Base-by-base conservation (phyloP, 2,329 filamentous ascomycete genomes). In the Blastomyces parvus region DNA sequence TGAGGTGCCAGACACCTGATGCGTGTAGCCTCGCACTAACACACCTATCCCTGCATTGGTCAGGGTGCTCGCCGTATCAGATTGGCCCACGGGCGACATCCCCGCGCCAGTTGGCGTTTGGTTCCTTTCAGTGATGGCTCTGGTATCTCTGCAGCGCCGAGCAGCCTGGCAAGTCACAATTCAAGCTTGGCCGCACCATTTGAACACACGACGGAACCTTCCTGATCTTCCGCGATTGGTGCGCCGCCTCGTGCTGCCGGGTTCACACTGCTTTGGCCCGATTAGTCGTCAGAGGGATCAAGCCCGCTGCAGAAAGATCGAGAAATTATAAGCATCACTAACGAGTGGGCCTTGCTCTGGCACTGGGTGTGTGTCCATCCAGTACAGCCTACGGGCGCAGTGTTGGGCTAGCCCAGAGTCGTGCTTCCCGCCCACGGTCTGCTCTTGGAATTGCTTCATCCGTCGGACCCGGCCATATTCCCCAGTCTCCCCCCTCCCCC, bases 211-310 rank as follows among this genome's bases (percentile, higher is more conserved):
- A 55, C 66, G 64, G 66, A 65, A 67, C 63, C 46, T 59, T 62
- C 56, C 44, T 62, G 64, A 62, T 62, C 60, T 64, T 65, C 66
- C 66, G 66, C 64, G 66, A 67, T 67, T 67, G 66, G 64, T 59
- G 56, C 62, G 48, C 59, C 59, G 52, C 62, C 64, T 65, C 56
- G 64, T 65, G 64, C 61, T 58, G 14, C 63, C 61, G 61, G 61
- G 38, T 58, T 40, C 33, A 27, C 19, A 30, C 60, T 57, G 25
- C 6, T 46, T 7, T 56, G 19, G 25, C 53, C 17, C 30, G 56
- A 50, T 52, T 17, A 60, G 56, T 44, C 38, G 60, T 22, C 38
- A 50, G n/a, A 55, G 53, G 25, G 36, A n/a, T 52, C 42, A 60
- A 40, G 14, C 50, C 33, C 19, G 17, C 60, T 22, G 17, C 50